Conservation (phyloP, 1,284 basidiomycete species). For the Gomphus bonarii region DNA sequence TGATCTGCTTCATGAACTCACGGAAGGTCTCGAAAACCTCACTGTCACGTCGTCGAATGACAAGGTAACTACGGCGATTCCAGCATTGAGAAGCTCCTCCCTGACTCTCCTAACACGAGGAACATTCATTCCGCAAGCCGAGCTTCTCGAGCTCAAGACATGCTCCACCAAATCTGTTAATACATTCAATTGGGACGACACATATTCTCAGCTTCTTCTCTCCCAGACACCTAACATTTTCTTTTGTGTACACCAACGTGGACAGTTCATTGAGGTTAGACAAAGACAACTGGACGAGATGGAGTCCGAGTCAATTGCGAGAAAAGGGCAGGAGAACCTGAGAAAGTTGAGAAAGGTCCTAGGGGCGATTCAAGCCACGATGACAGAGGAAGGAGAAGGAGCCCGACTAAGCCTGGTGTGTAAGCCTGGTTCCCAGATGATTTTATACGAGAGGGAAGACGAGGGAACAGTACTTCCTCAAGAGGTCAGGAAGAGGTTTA, state of each 20-base stretch:
- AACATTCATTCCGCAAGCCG: conserved; percentile 30
- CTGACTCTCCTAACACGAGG: conserved; percentile 31
- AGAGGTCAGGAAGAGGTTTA: conserved; percentile 27
- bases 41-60: background rate
- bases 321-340: conserved; percentile 25
- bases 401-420: conserved; percentile 39
- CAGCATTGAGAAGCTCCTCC: background rate
- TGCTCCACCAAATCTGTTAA: conserved; percentile 24
- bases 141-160: conserved; percentile 39
- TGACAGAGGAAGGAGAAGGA: conserved; percentile 31
- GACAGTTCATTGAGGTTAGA: conserved; percentile 32
- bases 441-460: conserved; percentile 31
- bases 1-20: conserved; percentile 2
- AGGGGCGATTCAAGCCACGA: conserved; percentile 29
- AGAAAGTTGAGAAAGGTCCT: conserved; percentile 32
- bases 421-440: conserved; percentile 23
- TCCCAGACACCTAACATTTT: conserved; percentile 44
- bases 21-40: background rate
- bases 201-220: conserved; percentile 42
- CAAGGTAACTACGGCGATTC: background rate
- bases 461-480: conserved; percentile 31
- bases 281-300: conserved; percentile 29
- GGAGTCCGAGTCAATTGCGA: conserved; percentile 23
- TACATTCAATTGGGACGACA: conserved; percentile 34
- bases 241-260: conserved; percentile 37